Base-by-base conservation (phyloP, 305 asterid genomes). In the Plantago rigida region DNA sequence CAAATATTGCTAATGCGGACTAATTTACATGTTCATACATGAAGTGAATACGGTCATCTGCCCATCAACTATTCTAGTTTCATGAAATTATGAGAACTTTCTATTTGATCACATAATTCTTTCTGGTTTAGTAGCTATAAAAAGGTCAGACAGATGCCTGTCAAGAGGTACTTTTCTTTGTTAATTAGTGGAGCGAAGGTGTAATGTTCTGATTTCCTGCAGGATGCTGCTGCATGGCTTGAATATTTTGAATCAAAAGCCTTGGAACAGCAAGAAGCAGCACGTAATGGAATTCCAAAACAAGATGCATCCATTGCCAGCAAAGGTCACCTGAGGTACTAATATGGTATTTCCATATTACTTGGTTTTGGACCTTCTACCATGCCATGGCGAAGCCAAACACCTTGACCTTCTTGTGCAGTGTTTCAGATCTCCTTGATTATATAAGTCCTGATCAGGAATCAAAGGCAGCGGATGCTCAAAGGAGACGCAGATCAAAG, bases 151-250 rank as follows among this genome's bases (percentile, higher is more conserved):
- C 63, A 45, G 62, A 48, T 61, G 68, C 17, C 41, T 59, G 34
- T 42, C 31, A 45, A 8, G 17, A 45, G 56, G 57, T 60, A 64
- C 62, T 51, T 62, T 34, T 19, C 54, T 73, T 54, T 14, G 49
- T 44, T 51, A 17, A 17, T 17, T 63, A 45, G 46, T 47, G 8
- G 1, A 13, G 9, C 11, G 9, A 7, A 13, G 26, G 12, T 8
- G 34, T 78, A 36, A 77, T 47, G 47, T 51, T 51, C 48, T 15
- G 47, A 69, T 59, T 52, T 52, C 60, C 53, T 84, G 69, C 84
- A 94, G 99, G 99, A 94, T 86, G 99, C 99, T 77, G 97, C 97
- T 75, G 97, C 99, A 42, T 94, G 99, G 99, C 99, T 87, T 46
- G 99, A 94, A 68, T 90, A 90, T 76, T 94, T 94, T 64, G 97